Evolutionary conservation across 2,329 filamentous ascomycete genomes (phyloP).

Genomic region (Paecilomyces sp.): DNA sequence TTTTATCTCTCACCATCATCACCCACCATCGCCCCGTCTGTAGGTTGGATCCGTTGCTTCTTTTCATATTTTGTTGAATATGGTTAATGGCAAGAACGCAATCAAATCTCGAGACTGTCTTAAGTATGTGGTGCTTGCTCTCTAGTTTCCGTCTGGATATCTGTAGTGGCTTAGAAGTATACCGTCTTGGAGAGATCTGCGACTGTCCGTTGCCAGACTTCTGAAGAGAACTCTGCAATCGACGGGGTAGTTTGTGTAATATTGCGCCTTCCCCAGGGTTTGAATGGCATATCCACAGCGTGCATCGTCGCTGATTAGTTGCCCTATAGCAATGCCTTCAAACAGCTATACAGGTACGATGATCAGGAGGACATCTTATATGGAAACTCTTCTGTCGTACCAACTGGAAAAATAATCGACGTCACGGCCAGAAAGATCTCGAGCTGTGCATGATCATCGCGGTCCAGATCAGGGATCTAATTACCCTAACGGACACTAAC

Average conservation of each 20-base stretch:
- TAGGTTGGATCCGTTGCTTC: conserved; percentile 28
- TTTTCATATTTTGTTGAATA: conserved; percentile 16
- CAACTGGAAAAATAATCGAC: background rate
- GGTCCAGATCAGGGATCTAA: background rate
- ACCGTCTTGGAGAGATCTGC: background rate
- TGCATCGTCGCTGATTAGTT: too few relatives aligned
- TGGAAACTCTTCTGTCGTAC: background rate
- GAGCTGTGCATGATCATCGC: background rate
- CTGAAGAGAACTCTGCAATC: background rate
- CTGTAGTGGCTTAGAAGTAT: background rate
- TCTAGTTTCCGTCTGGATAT: background rate
- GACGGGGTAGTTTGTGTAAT: background rate
- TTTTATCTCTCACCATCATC: conserved; percentile 10
- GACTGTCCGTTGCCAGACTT: background rate
- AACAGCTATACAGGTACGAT: too few relatives aligned
- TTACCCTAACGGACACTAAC: background rate
- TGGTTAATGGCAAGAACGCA: conserved; percentile 30
- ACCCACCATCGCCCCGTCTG: conserved; percentile 6
- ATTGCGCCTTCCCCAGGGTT: background rate
- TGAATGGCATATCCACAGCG: too few relatives aligned
- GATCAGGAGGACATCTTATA: too few relatives aligned
- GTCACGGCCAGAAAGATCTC: background rate
- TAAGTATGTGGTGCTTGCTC: background rate
- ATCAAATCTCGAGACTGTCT: conserved; percentile 1
- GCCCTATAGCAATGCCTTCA: too few relatives aligned